Evolutionary conservation across 768 basidiomycete genomes (phyloP).

Genomic region (Pulveroboletus sp.): DNA sequence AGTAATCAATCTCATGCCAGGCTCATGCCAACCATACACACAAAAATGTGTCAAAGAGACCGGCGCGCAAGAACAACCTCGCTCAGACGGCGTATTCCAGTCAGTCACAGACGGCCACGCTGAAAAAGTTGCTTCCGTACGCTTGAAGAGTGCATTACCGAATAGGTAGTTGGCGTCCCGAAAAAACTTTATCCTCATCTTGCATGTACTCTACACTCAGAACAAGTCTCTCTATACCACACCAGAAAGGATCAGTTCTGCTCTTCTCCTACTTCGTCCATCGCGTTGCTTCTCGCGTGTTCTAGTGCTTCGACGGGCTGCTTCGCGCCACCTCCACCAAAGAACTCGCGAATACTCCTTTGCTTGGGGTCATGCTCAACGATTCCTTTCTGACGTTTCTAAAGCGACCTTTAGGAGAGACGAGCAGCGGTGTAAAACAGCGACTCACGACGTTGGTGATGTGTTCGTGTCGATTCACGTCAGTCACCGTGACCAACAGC

Average conservation of each 20-base stretch:
- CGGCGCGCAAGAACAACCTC: slow-evolving; percentile 62
- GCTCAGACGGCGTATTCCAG: slow-evolving; percentile 64
- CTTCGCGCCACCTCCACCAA: slow-evolving; percentile 38
- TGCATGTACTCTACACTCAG: slow-evolving; percentile 10
- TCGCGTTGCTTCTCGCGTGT: slow-evolving; percentile 25
- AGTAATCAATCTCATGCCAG: slow-evolving; percentile 33
- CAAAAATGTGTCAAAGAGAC: slow-evolving; percentile 64
- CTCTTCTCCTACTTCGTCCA: slow-evolving; percentile 22
- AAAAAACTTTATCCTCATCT: too few relatives aligned
- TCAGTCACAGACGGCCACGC: slow-evolving; percentile 56
- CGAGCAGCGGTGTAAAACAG: background rate
- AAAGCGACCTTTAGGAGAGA: slow-evolving; percentile 15
- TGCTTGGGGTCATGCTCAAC: slow-evolving; percentile 77
- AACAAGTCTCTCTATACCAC: background rate
- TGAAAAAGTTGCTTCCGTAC: slow-evolving; percentile 74
- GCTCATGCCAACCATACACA: slow-evolving; percentile 69
- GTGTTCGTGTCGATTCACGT: slow-evolving; percentile 56
- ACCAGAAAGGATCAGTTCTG: slow-evolving; percentile 6
- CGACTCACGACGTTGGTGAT: slow-evolving; percentile 50
- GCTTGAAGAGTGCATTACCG: too few relatives aligned
- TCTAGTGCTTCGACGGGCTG: slow-evolving; percentile 9
- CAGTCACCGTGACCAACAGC: slow-evolving; percentile 43
- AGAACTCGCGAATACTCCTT: slow-evolving; percentile 70
- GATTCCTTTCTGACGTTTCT: slow-evolving; percentile 72
- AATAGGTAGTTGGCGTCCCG: too few relatives aligned